phyloP scores from a whole-genome alignment of 2,329 filamentous ascomycete genomes.

The Monilinia fructicola region DNA sequence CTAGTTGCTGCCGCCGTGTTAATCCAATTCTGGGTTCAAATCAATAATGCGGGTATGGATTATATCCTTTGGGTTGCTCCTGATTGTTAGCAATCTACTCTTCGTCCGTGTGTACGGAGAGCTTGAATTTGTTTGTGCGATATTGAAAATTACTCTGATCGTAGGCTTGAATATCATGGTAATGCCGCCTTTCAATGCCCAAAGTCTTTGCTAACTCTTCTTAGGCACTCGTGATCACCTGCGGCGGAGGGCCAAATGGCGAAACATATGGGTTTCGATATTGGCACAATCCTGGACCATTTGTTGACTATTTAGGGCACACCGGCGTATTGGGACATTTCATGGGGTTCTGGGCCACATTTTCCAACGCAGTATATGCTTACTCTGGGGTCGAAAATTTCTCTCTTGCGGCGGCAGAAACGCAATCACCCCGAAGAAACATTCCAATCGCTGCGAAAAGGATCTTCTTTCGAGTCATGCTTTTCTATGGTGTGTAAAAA shows the following conservation, averaged over 20 bases:
- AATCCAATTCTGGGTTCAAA: constrained; percentile 63
- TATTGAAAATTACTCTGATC: constrained; percentile 60
- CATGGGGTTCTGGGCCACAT: constrained; percentile 48
- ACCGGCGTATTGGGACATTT: constrained; percentile 60
- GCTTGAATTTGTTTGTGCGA: constrained; percentile 53
- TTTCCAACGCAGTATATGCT: constrained; percentile 48
- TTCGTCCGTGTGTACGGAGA: constrained; percentile 49
- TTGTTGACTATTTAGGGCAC: constrained; percentile 61
- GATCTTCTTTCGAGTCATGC: constrained; percentile 54
- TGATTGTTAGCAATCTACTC: constrained; percentile 41
- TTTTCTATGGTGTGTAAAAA: constrained; percentile 50
- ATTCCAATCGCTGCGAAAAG: constrained; percentile 53
- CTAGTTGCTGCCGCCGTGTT: constrained; percentile 63
- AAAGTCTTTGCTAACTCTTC: not conserved
- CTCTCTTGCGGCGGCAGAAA: constrained; percentile 56
- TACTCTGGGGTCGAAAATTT: constrained; percentile 53
- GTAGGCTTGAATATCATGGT: constrained; percentile 59
- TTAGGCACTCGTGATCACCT: constrained; percentile 42
- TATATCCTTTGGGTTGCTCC: constrained; percentile 43
- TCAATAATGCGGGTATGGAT: constrained; percentile 48
- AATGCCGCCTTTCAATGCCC: too few relatives aligned
- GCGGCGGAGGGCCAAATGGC: constrained; percentile 60
- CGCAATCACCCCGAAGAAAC: constrained; percentile 51
- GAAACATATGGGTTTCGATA: constrained; percentile 58
- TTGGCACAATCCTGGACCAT: constrained; percentile 57